Base-by-base conservation (phyloP, 441 rosid species). In the Theobroma grandiflorum region DNA sequence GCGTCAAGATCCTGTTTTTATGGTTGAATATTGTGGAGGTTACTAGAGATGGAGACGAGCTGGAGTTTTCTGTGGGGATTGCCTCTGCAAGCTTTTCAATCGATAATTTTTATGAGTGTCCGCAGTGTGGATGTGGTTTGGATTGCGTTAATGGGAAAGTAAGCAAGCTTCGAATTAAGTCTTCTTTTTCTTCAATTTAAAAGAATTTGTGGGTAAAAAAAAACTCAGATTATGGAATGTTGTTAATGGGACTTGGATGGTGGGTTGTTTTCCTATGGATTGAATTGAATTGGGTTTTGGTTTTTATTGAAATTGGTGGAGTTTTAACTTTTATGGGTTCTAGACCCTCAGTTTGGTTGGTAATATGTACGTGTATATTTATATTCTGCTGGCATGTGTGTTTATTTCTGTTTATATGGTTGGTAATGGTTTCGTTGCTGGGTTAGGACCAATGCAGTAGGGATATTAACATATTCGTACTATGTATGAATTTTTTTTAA, bases 21-120 rank as follows among this genome's bases (percentile, higher is more conserved):
- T 95, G 99, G 99, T 81, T 95, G 31, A 91, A 93, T 59, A 95
- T 95, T 6, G 94, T 94, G 57, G 97, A 95, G 86, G 98, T 94
- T 18, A 58, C n/a, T 55, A 83, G 98, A 83, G 74, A 81, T 1
- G 93, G 84, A 2, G 91, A 90, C 55, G 88, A 93, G 45, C 90
- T 94, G 40, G 87, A 78, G 4, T 93, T 95, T 86, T 95, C 97
- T 6, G 97, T 94, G n/a, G 99, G 99, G 78, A 87, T 95, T 67
- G 91, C 96, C 16, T 95, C 99, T 12, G 98, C 99, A 0, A 82
- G 75, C 31, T 95, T 95, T 78, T 47, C 84, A 11, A 89, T 94
- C 70, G 93, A 85, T 20, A 95, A 93, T 81, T 95, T 95, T 85
- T 92, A 57, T 26, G 96, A 83, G 85, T 88, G 90, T 59, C 99